Conservation (phyloP, 768 basidiomycete species). For the Termitomyces sp. region DNA sequence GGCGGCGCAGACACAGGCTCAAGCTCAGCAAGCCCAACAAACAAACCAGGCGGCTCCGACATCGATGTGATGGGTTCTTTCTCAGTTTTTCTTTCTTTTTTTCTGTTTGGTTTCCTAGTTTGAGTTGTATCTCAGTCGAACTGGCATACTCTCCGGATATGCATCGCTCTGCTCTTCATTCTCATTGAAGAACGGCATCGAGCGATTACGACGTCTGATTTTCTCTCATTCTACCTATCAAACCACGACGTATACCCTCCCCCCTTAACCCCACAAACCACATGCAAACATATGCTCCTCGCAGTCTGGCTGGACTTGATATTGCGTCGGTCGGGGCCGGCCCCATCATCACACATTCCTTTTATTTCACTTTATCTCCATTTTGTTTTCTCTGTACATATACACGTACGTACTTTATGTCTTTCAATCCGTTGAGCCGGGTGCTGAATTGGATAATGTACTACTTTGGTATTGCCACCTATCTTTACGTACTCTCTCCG, state of each 20-base stretch:
- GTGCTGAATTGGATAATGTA: not conserved
- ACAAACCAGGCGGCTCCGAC: not conserved
- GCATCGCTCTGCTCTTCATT: not conserved
- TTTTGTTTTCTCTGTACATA: not conserved
- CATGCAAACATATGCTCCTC: not conserved
- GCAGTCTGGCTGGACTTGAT: constrained; percentile 4
- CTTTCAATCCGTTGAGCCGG: not conserved
- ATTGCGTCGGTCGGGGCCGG: not conserved
- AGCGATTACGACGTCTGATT: not conserved
- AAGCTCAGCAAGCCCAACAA: not conserved
- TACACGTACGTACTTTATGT: not conserved
- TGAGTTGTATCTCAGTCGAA: not conserved
- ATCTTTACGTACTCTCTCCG: not conserved
- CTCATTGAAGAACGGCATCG: not conserved
- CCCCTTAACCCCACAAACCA: not conserved
- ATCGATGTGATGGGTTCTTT: not conserved
- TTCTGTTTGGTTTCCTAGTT: not conserved
- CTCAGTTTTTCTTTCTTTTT: not conserved
- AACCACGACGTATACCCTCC: constrained; percentile 1
- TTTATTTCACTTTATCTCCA: not conserved
- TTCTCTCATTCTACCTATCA: not conserved
- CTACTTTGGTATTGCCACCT: not conserved
- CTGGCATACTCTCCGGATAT: not conserved
- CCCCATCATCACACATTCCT: not conserved
- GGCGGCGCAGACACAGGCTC: not conserved